Conservation (phyloP, 2,329 filamentous ascomycete species). For the Hypoxylon sp. region DNA sequence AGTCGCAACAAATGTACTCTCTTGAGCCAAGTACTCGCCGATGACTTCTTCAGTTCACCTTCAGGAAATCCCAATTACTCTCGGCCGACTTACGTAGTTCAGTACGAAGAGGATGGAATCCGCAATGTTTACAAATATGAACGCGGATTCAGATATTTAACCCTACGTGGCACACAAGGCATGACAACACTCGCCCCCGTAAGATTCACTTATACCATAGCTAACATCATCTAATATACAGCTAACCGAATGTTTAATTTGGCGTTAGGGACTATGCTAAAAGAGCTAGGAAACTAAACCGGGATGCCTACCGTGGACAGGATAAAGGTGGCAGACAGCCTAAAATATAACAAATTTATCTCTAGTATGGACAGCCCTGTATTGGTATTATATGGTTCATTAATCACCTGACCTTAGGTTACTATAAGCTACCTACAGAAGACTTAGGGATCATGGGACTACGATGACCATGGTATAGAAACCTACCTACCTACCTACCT, state of each 20-base stretch:
- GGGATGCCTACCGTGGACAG: not conserved
- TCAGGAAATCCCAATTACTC: slow-evolving; percentile 29
- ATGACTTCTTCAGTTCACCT: slow-evolving; percentile 36
- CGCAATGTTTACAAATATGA: slow-evolving; percentile 37
- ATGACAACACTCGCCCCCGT: not conserved
- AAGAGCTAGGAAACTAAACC: not conserved
- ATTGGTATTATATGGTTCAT: too few relatives aligned
- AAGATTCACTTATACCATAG: not conserved
- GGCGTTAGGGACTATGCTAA: slow-evolving; percentile 20
- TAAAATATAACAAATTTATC: too few relatives aligned
- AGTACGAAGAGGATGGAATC: slow-evolving; percentile 33
- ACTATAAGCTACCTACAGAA: too few relatives aligned
- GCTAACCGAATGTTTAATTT: slow-evolving; percentile 41
- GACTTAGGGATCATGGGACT: too few relatives aligned
- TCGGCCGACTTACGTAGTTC: slow-evolving; percentile 38
- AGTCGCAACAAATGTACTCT: slow-evolving; percentile 48
- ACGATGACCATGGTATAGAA: too few relatives aligned
- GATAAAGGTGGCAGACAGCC: too few relatives aligned
- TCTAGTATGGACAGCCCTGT: too few relatives aligned
- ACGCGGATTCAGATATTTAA: slow-evolving; percentile 37
- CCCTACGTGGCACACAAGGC: slow-evolving; percentile 36
- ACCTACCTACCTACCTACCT: too few relatives aligned
- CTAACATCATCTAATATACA: slow-evolving; percentile 17
- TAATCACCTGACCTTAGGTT: too few relatives aligned
- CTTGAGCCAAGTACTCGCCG: slow-evolving; percentile 42